phyloP scores from a whole-genome alignment of 768 basidiomycete species.

The Hygrophorus russula region DNA sequence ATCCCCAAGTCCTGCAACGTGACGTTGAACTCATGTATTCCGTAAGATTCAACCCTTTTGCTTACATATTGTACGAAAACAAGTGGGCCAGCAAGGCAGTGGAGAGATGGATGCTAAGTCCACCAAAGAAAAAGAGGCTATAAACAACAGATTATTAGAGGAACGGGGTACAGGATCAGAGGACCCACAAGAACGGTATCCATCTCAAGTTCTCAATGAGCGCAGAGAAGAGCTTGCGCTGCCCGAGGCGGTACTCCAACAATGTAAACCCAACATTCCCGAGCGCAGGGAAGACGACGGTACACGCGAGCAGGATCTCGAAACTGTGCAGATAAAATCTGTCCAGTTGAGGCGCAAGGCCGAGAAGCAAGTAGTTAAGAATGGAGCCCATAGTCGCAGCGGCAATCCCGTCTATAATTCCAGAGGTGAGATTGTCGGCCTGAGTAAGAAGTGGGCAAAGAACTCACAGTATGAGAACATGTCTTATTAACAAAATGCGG shows the following conservation, averaged over 20 bases:
- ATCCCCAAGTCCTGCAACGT: conserved; percentile 41
- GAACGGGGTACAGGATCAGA: conserved; percentile 8
- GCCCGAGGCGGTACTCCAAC: conserved; percentile 58
- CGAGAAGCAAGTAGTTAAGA: conserved; percentile 62
- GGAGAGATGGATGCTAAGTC: conserved; percentile 59
- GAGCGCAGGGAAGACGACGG: conserved; percentile 56
- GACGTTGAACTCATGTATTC: too few relatives aligned
- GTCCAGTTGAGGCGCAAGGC: conserved; percentile 49
- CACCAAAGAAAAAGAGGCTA: conserved; percentile 74
- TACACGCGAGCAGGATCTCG: conserved; percentile 66
- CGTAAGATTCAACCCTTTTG: too few relatives aligned
- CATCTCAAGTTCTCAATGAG: conserved; percentile 49
- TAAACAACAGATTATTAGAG: neutral
- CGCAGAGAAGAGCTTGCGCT: conserved; percentile 36
- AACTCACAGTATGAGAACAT: neutral
- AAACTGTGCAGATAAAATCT: conserved; percentile 64
- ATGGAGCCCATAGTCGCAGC: conserved; percentile 50
- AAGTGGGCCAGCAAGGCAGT: conserved; percentile 56
- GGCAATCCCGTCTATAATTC: conserved; percentile 42
- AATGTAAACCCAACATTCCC: conserved; percentile 61
- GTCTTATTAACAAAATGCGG: neutral
- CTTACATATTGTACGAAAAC: conserved; percentile 58
- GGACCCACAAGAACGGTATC: conserved; percentile 68
- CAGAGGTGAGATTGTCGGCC: neutral
- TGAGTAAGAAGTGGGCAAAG: neutral